Conservation (phyloP, 257 asterid species). For the Solanum clarkiae region DNA sequence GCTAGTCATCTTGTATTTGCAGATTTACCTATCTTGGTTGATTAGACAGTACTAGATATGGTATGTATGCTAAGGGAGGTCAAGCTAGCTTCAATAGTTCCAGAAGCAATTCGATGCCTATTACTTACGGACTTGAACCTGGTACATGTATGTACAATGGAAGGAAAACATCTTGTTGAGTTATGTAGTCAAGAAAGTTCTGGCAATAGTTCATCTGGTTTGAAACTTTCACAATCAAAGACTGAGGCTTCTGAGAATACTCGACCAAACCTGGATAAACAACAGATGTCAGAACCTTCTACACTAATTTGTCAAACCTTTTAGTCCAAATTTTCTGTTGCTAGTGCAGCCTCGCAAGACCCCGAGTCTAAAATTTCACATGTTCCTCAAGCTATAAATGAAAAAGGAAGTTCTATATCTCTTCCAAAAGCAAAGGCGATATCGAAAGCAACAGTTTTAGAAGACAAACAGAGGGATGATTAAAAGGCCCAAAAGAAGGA, state of each 20-base stretch:
- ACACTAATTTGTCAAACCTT: slow-evolving; percentile 7
- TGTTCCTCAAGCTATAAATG: not conserved
- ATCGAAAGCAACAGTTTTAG: slow-evolving; percentile 10
- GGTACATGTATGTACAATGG: no score
- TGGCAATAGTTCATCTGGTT: no score
- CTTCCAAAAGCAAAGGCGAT: slow-evolving; percentile 24
- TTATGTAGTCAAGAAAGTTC: no score
- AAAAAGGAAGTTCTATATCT: not conserved
- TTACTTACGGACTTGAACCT: no score
- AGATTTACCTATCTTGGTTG: slow-evolving; percentile 40
- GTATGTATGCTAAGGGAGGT: slow-evolving; percentile 25
- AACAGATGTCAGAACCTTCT: slow-evolving; percentile 4
- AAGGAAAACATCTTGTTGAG: no score
- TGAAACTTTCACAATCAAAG: no score
- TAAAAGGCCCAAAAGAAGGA: no score
- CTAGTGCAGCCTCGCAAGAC: slow-evolving; percentile 6
- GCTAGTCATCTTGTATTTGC: slow-evolving; percentile 26
- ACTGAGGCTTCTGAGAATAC: slow-evolving; percentile 1
- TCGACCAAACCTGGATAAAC: slow-evolving; percentile 12
- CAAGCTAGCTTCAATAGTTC: no score
- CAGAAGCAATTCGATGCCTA: no score
- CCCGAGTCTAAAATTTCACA: slow-evolving; percentile 2
- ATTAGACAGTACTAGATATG: slow-evolving; percentile 68
- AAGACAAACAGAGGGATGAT: not conserved
- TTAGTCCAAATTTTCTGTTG: slow-evolving; percentile 9